phyloP scores from a whole-genome alignment of 2,329 filamentous ascomycete genomes.

The Fusarium sp. region DNA sequence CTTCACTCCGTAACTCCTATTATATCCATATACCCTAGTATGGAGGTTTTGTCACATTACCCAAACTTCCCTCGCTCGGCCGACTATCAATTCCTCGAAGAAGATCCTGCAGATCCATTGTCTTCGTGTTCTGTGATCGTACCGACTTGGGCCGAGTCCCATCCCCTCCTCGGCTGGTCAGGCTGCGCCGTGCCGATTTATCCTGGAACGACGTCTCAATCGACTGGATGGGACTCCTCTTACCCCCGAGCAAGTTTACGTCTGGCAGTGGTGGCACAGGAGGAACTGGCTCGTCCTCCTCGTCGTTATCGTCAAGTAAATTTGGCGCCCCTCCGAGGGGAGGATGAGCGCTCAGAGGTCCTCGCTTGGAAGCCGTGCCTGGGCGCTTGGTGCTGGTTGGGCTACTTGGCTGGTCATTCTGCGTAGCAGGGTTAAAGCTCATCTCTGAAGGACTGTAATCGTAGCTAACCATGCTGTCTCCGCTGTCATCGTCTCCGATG shows the following conservation, averaged over 20 bases:
- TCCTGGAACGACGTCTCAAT: constrained; percentile 49
- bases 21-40: constrained; percentile 50
- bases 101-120: constrained; percentile 59
- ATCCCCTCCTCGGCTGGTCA: constrained; percentile 56
- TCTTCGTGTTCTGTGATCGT: constrained; percentile 46
- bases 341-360: constrained; percentile 57
- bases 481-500: constrained; percentile 59
- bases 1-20: constrained; percentile 15
- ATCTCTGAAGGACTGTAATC: constrained; percentile 74
- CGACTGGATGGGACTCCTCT: constrained; percentile 41
- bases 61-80: constrained; percentile 56
- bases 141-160: constrained; percentile 49
- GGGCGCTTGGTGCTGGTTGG: constrained; percentile 46
- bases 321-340: constrained; percentile 44
- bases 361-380: constrained; percentile 50
- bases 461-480: constrained; percentile 77
- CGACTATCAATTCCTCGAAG: constrained; percentile 61
- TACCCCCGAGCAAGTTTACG: constrained; percentile 45
- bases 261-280: constrained; percentile 66
- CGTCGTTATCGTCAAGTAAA: constrained; percentile 45
- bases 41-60: constrained; percentile 59
- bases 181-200: constrained; percentile 48
- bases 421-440: constrained; percentile 62
- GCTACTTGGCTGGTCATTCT: constrained; percentile 45
- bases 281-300: constrained; percentile 55